Base-by-base conservation (phyloP, 2,329 filamentous ascomycete species). In the Cladosporium sp. region DNA sequence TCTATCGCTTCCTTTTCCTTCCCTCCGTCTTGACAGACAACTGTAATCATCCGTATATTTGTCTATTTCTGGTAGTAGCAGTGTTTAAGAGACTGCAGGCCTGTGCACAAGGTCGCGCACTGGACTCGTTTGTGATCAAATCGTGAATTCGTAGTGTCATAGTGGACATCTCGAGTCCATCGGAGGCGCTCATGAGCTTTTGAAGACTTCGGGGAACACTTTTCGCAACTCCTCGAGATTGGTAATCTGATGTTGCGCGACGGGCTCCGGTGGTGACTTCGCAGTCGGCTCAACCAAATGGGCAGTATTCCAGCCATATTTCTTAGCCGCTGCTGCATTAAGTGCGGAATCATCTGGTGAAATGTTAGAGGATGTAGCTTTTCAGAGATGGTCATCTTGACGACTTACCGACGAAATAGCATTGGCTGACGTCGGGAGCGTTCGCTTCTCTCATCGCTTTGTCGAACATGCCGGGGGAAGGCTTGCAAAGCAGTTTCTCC, bases 341-440 rank as follows among this genome's bases (percentile, higher is more conserved):
- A 86, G 73, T 58, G 84, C 85, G 0, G 91, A 96, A 71, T 99
- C 94, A 70, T 99, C 94, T 91, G 45, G 12, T 48, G 4, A 2
- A 9, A 7, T 17, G 40, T 55, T 22, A 55, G n/a, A n/a, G 20
- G 28, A 24, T 12, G 2, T 28, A 25, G 22, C 24, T 7, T 19
- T 9, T n/a, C 6, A 28, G 1, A 20, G 17, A 7, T 5, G n/a
- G 1, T 8, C 12, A 24, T 13, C 17, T 10, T 32, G 12, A 32
- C n/a, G n/a, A 78, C 89, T 68, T 77, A 94, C 91, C 91, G 64
- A 99, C 91, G 72, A 97, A 99, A 70, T 88, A 99, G 73, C 93
- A 97, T 59, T 91, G 82, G 42, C 87, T 81, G 10, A 78, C 77
- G 35, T 83, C 80, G 13, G 82, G 80, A 1, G 89, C 83, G 0